Conservation (phyloP, 257 asterid species). For the Scutellaria galericulata region DNA sequence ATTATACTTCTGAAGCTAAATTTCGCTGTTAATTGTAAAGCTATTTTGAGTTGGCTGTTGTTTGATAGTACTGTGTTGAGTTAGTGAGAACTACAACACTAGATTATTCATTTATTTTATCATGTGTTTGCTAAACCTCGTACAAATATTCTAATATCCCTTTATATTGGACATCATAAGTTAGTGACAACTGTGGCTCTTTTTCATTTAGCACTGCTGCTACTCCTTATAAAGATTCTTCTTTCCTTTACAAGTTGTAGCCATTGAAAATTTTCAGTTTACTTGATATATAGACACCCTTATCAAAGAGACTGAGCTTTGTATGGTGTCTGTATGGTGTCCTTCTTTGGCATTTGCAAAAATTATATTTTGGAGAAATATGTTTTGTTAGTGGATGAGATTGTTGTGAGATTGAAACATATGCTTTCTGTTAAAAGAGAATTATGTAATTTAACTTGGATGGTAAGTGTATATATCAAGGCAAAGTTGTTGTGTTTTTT, state of each 20-base stretch:
- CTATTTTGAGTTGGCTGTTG: not conserved
- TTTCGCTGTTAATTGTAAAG: not conserved
- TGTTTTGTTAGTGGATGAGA: no score
- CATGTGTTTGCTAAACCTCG: not conserved
- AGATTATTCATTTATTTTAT: not conserved
- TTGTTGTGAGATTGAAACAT: no score
- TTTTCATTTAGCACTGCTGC: not conserved
- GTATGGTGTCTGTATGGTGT: no score
- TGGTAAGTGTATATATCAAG: not conserved
- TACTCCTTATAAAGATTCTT: not conserved
- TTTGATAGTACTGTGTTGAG: not conserved
- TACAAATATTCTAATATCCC: slow-evolving; percentile 10
- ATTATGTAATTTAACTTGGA: no score
- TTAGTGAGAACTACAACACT: not conserved
- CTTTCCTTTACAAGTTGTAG: not conserved
- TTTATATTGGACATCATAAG: not conserved
- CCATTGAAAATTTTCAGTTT: not conserved
- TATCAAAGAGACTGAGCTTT: no score
- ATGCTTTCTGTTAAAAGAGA: no score
- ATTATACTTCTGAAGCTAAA: not conserved
- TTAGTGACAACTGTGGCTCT: not conserved
- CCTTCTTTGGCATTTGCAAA: no score
- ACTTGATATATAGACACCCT: not conserved
- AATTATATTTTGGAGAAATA: no score
- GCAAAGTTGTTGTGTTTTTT: not conserved